Evolutionary conservation across 1,139 yeast species (phyloP), one percentile per base, ranked within the genome.

Genomic region (Hanseniaspora gamundiae): DNA sequence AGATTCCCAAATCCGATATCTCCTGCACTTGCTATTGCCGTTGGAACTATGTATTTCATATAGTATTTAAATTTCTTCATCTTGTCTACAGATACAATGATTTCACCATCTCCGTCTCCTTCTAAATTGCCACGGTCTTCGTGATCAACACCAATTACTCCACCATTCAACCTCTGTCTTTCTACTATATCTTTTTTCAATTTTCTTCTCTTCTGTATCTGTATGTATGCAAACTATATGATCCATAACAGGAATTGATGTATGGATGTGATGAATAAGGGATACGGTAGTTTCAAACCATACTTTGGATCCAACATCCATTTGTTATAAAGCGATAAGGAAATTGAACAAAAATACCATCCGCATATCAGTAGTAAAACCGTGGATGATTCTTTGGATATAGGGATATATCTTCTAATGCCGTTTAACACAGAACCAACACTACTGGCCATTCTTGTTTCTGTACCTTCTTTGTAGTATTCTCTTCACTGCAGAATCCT

Each of bases 1-100:
- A 82, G 77, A 60, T 91, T 91, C 29, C 95, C 91, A 52, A 87
- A 70, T 2, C 98, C 98, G 53, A 91, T 87, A 62, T 91, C 98
- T 13, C 94, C 93, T 3, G 94, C 86, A 2, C 91, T 78, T 0
- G 95, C 93, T 14, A 84, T 48, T 0, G 95, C 83, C 57, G 97
- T 87, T 0, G 96, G 96, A 2, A 85, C 58, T 40, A 87, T 78
- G 45, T 74, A 78, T 36, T 66, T 65, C 55, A 33, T 33, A 17
- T 33, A 33, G 21, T 33, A 33, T 7, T n/a, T 19, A 3, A 33
- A 19, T n/a, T 33, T 22, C 30, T 41, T 30, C n/a, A 6, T 59
- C 35, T 43, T 54, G 59, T 29, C 50, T 53, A 29, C 41, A 42
- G 50, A 49, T 45, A 35, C n/a, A n/a, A n/a, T 4, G 45, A 43